These are phyloP conservation scores for Trametes sanguinea DNA, from an alignment of 768 basidiomycete genomes.

Conservation along the genomic window DNA sequence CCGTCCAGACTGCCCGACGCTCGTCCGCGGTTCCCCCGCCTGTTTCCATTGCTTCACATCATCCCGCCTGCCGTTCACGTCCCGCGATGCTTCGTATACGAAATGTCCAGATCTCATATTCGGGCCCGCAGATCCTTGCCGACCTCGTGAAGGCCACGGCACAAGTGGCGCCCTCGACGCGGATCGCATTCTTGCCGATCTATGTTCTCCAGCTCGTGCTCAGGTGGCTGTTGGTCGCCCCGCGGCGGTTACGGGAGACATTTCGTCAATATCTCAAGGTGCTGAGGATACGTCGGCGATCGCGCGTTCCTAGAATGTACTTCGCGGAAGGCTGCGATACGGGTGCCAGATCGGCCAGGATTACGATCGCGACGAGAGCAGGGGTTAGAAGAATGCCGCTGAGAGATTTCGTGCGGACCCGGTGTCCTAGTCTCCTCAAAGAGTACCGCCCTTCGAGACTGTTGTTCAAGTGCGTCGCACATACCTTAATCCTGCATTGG, in stretches of 20 bases:
- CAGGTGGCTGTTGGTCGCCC: slow-evolving; percentile 1
- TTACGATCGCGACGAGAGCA: slow-evolving; percentile 3
- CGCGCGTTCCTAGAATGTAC: slow-evolving; percentile 15
- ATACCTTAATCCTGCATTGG: neutral
- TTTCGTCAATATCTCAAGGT: neutral
- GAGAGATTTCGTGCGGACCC: slow-evolving; percentile 24
- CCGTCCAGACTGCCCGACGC: neutral
- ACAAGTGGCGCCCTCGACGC: neutral
- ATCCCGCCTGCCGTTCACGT: neutral
- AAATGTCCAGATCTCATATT: slow-evolving; percentile 8
- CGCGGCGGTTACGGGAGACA: neutral
- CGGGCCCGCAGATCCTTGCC: slow-evolving; percentile 3
- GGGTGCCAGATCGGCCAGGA: slow-evolving; percentile 15
- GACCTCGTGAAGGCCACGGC: slow-evolving; percentile 1
- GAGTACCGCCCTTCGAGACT: slow-evolving; percentile 32
- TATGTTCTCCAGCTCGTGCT: slow-evolving; percentile 3
- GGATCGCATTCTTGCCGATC: neutral
- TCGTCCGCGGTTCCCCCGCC: neutral
- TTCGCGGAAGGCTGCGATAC: slow-evolving; percentile 21
- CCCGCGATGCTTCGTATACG: slow-evolving; percentile 9
- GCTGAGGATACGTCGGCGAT: neutral
- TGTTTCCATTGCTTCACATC: neutral
- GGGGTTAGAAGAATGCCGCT: slow-evolving; percentile 17
- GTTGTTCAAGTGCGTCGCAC: slow-evolving; percentile 30
- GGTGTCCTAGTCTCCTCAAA: slow-evolving; percentile 32